Evolutionary conservation across 805 yeast species (phyloP), one percentile per base, ranked within the genome.

Genomic region (Isabelozyma rhagii): DNA sequence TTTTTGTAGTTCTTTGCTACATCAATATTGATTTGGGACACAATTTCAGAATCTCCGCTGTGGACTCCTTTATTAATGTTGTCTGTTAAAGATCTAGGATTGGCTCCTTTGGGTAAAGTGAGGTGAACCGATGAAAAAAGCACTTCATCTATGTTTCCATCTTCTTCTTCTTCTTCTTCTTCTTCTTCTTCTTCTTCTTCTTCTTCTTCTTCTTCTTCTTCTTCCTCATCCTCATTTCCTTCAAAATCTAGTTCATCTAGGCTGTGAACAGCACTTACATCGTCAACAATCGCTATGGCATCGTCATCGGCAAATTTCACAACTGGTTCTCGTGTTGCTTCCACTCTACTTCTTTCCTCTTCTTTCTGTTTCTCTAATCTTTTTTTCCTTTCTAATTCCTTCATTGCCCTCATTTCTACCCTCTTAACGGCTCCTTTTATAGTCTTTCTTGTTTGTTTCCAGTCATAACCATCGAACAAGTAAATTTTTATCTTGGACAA

Each of bases 391-490:
- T 56, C 45, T 47, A 61, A 55, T 18, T 64, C 65, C 27, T 66
- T 64, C n/a, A 57, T 54, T 2, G 79, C 84, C 41, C 71, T 74
- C 6, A 66, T 71, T 55, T 85, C 90, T 7, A 89, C 79, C 9
- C 79, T 68, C 47, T 78, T 79, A 0, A 92, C 84, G 0, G 89
- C 87, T n/a, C 77, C 79, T 9, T 74, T 71, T 28, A 94, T 84
- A 0, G 84, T 74, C 21, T 73, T 74, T 50, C 96, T 77, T 0
- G 98, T 90, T 41, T 81, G 80, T 48, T 79, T 79, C 96, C 97
- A 91, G 58, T 94, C 98, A 61, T 85, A 94, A 0, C 99, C 99
- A 69, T 94, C 99, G 63, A 80, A 84, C 15, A 93, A 67, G 46
- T 74, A 79, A 2, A 87, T 58, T 1, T 58, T 61, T 0, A 73